These are phyloP conservation scores for Aspergillus cavernicola DNA, from an alignment of 495 filamentous ascomycete species.

Conservation along the genomic window DNA sequence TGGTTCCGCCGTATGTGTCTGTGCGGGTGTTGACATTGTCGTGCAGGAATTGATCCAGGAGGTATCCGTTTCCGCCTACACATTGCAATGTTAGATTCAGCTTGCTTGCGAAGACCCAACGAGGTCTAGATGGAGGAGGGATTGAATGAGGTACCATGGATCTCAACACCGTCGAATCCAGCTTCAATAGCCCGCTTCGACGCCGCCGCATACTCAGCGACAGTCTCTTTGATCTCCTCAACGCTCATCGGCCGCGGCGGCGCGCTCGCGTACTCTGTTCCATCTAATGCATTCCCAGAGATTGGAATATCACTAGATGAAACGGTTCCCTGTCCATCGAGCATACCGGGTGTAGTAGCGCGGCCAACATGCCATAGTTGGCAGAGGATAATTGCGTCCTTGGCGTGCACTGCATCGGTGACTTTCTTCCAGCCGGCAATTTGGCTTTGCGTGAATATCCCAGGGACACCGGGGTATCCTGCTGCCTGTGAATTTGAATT, in stretches of 20 bases:
- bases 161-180: slow-evolving; percentile 57
- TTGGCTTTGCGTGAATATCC: slow-evolving; percentile 44
- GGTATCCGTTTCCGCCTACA: slow-evolving; percentile 48
- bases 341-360: slow-evolving; percentile 35
- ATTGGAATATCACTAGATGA: slow-evolving; percentile 22
- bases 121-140: too few relatives aligned
- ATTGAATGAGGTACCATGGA: slow-evolving; percentile 39
- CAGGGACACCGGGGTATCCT: slow-evolving; percentile 44
- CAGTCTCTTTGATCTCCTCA: slow-evolving; percentile 38
- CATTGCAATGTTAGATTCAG: not conserved
- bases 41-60: slow-evolving; percentile 53
- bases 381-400: slow-evolving; percentile 47
- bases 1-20: slow-evolving; percentile 48
- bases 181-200: slow-evolving; percentile 58
- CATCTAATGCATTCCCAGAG: slow-evolving; percentile 25
- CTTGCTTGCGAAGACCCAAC: too few relatives aligned
- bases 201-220: slow-evolving; percentile 52
- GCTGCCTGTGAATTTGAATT: slow-evolving; percentile 18
- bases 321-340: slow-evolving; percentile 21
- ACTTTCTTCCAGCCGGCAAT: slow-evolving; percentile 47
- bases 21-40: slow-evolving; percentile 48
- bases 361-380: slow-evolving; percentile 53
- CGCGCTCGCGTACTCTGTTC: slow-evolving; percentile 24
- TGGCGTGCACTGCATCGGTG: slow-evolving; percentile 50
- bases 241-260: slow-evolving; percentile 41